These are phyloP conservation scores for Pleurostoma richardsiae DNA, from an alignment of 2,329 filamentous ascomycete species.

Conservation along the genomic window DNA sequence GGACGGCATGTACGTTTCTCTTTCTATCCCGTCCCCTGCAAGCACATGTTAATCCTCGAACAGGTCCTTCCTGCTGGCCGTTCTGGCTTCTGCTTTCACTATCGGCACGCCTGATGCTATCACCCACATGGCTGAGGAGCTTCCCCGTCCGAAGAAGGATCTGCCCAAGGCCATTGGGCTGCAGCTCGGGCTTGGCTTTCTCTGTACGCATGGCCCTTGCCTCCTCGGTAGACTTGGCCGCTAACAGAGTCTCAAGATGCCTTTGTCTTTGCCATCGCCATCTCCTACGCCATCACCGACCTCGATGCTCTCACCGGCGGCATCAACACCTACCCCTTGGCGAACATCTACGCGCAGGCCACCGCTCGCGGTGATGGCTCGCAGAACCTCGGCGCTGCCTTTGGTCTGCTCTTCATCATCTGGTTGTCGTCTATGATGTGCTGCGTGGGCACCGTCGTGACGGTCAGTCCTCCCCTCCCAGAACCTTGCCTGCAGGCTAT, in stretches of 20 bases:
- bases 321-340: conserved; percentile 53
- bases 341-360: conserved; percentile 57
- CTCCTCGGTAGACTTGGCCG: no score
- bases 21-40: no score
- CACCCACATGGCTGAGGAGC: conserved; percentile 57
- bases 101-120: conserved; percentile 62
- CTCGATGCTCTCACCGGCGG: conserved; percentile 44
- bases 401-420: conserved; percentile 53
- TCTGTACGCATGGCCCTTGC: conserved; percentile 8
- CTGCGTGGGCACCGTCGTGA: conserved; percentile 46
- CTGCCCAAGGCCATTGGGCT: conserved; percentile 46
- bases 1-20: conserved; percentile 38
- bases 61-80: conserved; percentile 54
- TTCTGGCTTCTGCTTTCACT: conserved; percentile 63
- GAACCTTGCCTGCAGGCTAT: no score
- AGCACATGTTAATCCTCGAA: no score
- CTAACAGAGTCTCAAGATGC: conserved; percentile 23
- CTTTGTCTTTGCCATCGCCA: conserved; percentile 43
- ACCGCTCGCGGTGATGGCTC: conserved; percentile 36
- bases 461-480: conserved; percentile 19
- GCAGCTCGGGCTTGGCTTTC: conserved; percentile 38
- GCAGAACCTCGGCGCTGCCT: conserved; percentile 45
- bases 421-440: conserved; percentile 45
- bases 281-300: conserved; percentile 52
- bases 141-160: conserved; percentile 40